Evolutionary conservation across 768 basidiomycete species (phyloP).

Genomic region (Termitomyces sp.): DNA sequence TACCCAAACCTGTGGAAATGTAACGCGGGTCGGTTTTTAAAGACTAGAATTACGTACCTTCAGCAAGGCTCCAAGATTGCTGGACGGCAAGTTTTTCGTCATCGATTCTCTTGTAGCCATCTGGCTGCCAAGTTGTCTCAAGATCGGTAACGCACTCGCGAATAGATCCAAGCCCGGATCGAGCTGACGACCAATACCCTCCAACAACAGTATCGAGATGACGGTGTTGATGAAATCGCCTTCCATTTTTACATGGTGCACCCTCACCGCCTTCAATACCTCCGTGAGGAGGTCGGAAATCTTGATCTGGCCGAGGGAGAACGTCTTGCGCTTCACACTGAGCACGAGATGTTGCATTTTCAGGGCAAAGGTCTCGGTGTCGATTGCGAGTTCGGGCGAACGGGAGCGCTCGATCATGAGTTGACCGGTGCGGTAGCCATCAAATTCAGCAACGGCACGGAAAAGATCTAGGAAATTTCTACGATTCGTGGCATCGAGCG

Average conservation of each 20-base stretch:
- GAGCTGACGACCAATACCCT: conserved; percentile 92
- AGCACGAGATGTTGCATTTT: conserved; percentile 97
- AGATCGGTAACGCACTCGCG: conserved; percentile 90
- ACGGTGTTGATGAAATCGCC: conserved; percentile 99
- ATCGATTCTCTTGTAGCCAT: conserved; percentile 69
- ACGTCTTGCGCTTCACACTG: conserved; percentile 92
- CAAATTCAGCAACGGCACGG: conserved; percentile 92
- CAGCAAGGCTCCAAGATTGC: conserved; percentile 77
- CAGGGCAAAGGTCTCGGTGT: conserved; percentile 92
- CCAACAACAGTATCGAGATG: conserved; percentile 85
- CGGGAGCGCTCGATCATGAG: conserved; percentile 96
- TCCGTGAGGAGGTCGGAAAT: conserved; percentile 91
- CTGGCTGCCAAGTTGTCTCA: conserved; percentile 86
- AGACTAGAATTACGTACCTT: conserved; percentile 52
- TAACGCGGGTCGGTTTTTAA: not conserved
- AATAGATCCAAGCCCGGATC: conserved; percentile 93
- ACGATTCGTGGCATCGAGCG: conserved; percentile 75
- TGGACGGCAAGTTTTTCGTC: conserved; percentile 53
- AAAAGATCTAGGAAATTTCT: conserved; percentile 96
- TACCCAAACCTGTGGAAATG: conserved; percentile 68
- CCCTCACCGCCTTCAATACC: conserved; percentile 78
- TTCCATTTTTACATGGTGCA: conserved; percentile 98
- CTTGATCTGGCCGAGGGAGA: conserved; percentile 94
- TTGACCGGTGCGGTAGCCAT: conserved; percentile 91
- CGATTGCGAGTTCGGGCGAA: conserved; percentile 82